Evolutionary conservation across 768 basidiomycete genomes (phyloP).

Genomic region (Lactifluus echinatus): DNA sequence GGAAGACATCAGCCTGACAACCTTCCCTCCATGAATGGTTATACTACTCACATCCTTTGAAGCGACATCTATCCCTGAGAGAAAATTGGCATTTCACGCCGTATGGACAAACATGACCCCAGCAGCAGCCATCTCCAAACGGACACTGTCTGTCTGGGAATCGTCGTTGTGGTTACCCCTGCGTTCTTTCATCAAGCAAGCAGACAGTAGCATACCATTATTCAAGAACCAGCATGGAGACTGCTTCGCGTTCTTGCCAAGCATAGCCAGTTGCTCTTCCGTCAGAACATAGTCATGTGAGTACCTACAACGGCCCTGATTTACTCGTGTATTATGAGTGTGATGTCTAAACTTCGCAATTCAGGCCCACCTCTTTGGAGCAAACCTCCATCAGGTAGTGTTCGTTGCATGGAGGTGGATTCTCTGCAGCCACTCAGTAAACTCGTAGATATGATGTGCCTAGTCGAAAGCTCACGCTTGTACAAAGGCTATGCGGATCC

Average conservation of each 20-base stretch:
- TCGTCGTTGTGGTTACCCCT: not conserved
- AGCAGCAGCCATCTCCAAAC: slow-evolving; percentile 69
- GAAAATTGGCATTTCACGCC: slow-evolving; percentile 49
- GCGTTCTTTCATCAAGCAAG: not conserved
- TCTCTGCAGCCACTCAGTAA: slow-evolving; percentile 39
- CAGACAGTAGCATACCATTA: slow-evolving; percentile 41
- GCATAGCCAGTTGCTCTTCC: slow-evolving; percentile 58
- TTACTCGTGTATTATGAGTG: not conserved
- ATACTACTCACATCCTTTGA: slow-evolving; percentile 53
- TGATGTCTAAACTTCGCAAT: not conserved
- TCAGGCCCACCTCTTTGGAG: slow-evolving; percentile 49
- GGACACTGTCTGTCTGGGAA: slow-evolving; percentile 58
- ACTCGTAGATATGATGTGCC: slow-evolving; percentile 3
- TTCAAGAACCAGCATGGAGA: slow-evolving; percentile 81
- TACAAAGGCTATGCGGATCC: slow-evolving; percentile 9
- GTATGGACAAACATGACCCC: slow-evolving; percentile 78
- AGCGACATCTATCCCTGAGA: slow-evolving; percentile 80
- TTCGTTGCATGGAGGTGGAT: slow-evolving; percentile 80
- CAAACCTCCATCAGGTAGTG: slow-evolving; percentile 71
- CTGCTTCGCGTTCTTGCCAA: slow-evolving; percentile 73
- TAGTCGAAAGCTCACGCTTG: slow-evolving; percentile 6
- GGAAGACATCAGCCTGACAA: not conserved
- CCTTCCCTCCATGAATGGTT: not conserved
- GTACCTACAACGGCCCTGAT: slow-evolving; percentile 57
- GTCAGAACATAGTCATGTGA: slow-evolving; percentile 73